These are phyloP conservation scores for Heliosperma pusillum DNA, from an alignment of 148 eudicot species.

Conservation along the genomic window DNA sequence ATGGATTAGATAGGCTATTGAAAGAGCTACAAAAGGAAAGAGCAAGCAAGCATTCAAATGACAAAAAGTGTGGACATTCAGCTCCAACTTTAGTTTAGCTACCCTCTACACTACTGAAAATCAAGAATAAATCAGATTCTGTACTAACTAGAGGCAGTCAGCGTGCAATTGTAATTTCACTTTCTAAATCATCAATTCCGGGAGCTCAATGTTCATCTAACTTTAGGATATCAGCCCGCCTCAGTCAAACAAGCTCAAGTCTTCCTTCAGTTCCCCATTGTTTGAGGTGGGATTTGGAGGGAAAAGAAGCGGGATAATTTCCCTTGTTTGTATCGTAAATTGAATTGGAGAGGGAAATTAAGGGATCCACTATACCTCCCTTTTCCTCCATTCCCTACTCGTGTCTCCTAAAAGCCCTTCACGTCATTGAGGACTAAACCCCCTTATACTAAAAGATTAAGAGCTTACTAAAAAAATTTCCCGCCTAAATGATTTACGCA, in stretches of 20 bases:
- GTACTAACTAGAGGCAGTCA: background rate
- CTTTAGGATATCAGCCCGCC: background rate
- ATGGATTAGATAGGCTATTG: conserved; percentile 1
- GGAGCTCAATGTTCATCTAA: background rate
- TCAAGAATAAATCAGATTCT: background rate
- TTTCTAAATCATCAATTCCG: background rate
- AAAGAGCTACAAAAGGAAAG: background rate
- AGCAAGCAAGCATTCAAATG: background rate
- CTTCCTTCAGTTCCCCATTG: background rate
- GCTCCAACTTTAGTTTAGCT: conserved; percentile 1
- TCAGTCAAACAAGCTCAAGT: background rate
- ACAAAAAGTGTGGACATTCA: background rate
- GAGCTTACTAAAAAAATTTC: too few species aligned
- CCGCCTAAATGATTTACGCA: too few species aligned
- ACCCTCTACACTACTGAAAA: background rate
- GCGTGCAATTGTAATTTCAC: background rate
- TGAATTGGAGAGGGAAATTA: too few species aligned
- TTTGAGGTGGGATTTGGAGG: background rate
- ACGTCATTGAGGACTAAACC: too few species aligned
- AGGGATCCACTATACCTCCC: too few species aligned
- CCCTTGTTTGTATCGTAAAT: background rate
- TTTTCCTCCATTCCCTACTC: too few species aligned
- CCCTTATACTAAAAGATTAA: too few species aligned
- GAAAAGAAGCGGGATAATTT: background rate
- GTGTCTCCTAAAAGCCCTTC: too few species aligned